Evolutionary conservation across 192 early-diverging fungal genomes (phyloP).

Genomic region (Backusella liffmaniae): DNA sequence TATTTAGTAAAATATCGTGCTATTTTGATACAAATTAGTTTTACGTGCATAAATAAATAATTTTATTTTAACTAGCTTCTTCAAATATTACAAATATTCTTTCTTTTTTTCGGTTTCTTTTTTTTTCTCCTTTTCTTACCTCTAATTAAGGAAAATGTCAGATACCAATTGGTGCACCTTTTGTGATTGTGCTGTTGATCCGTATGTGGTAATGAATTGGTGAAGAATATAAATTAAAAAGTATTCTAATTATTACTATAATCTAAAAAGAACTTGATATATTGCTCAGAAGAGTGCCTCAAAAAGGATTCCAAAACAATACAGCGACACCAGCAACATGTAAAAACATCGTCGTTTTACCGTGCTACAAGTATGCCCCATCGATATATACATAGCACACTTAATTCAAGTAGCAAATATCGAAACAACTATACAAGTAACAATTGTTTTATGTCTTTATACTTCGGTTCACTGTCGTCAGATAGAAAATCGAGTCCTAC

Average conservation of each 20-base stretch:
- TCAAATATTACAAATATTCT: slow-evolving; percentile 2
- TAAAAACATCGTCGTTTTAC: neutral
- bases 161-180: slow-evolving; percentile 34
- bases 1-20: neutral
- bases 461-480: neutral
- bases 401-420: neutral
- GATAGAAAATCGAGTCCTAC: neutral
- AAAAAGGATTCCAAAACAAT: neutral
- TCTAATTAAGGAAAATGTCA: slow-evolving; percentile 5
- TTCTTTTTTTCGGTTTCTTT: neutral
- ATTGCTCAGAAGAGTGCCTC: slow-evolving; percentile 4
- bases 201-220: slow-evolving; percentile 21
- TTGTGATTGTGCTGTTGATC: slow-evolving; percentile 23
- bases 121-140: neutral
- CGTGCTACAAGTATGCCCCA: neutral
- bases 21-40: neutral
- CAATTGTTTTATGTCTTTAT: neutral
- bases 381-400: neutral
- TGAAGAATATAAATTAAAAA: neutral
- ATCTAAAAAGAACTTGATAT: neutral
- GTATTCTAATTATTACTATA: neutral
- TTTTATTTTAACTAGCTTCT: slow-evolving; percentile 3
- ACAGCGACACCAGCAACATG: neutral
- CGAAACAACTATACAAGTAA: neutral
- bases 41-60: slow-evolving; percentile 1